Base-by-base conservation (phyloP, 768 basidiomycete genomes). In the Mycena epipterygia region DNA sequence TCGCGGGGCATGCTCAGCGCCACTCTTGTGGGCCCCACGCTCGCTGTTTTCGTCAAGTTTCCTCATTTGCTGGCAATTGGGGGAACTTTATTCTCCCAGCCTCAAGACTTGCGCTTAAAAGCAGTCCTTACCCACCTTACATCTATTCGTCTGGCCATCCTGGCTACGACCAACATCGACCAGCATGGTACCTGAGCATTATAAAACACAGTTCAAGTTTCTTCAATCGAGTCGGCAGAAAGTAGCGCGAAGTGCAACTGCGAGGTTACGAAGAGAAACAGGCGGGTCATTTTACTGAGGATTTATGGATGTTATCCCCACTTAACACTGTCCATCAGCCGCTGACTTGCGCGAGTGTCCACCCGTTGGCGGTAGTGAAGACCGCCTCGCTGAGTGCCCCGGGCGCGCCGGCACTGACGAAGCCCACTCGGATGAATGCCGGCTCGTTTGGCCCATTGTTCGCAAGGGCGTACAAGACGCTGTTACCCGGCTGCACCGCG, bases 391-490 rank as follows among this genome's bases (percentile, higher is more conserved):
- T 66, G 27, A 66, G 42, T 48, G 64, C 35, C 27, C 23, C 46
- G 41, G 55, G 64, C 30, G 60, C 60, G 33, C 60, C 60, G 21
- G 55, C 42, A 29, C 44, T 48, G 53, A 66, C 64, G 64, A 66
- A 66, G 29, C 55, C 64, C 55, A 66, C 64, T 48, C 60, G 60
- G 46, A 61, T 32, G 53, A 55, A 29, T 41, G 55, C 55, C 32
- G 33, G 51, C 32, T 33, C 33, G 41, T 27, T 49, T 30, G 52
- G 41, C 25, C 42, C 64, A 30, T 57, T 48, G 64, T 66, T 57
- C 52, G 64, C 44, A 25, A 58, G 39, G 29, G 64, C 64, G 44
- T 66, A 66, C 29, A 66, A 37, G n/a, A 66, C 64, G 39, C 33
- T 27, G 64, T 48, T 66, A 35, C 64, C 53, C 41, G 52, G 55